A percentile compares a stretch with the other conserved stretches of the same genome.
These are phyloP conservation scores for Fraxinus platypoda DNA, from an alignment of 305 asterid species.

Conservation along the genomic window DNA sequence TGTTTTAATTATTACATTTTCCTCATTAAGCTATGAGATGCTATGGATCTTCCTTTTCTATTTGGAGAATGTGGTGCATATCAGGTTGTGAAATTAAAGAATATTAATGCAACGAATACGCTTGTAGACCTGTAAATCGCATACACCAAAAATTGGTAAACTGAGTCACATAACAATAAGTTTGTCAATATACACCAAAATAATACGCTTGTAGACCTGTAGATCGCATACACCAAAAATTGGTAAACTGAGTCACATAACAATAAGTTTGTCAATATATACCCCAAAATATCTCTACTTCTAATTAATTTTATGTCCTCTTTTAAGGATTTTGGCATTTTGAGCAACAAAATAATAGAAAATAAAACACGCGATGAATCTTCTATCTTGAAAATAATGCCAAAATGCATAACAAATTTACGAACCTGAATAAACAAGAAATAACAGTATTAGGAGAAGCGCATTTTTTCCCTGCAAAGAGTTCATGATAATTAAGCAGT, in stretches of 20 bases:
- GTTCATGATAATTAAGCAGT: not conserved
- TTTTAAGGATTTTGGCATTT: not conserved
- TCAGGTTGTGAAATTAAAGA: too few species aligned
- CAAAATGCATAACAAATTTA: not conserved
- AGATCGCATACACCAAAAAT: not conserved
- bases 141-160: not conserved
- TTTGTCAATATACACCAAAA: not conserved
- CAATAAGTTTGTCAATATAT: too few species aligned
- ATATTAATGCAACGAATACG: constrained; percentile 36
- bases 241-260: not conserved
- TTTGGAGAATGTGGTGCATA: too few species aligned
- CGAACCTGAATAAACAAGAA: not conserved
- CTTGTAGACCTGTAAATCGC: constrained; percentile 20
- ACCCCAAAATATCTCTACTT: not conserved
- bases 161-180: too few species aligned
- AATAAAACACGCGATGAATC: not conserved
- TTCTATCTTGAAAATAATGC: not conserved
- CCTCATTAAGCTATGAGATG: too few species aligned
- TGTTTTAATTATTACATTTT: too few species aligned
- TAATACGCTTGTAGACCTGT: constrained; percentile 29
- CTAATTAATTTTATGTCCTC: not conserved
- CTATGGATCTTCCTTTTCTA: too few species aligned
- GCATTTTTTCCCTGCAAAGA: not conserved
- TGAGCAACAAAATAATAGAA: too few species aligned
- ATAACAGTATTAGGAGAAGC: not conserved